Conservation (phyloP, 768 basidiomycete species). For the Boletus vinaceobasis region DNA sequence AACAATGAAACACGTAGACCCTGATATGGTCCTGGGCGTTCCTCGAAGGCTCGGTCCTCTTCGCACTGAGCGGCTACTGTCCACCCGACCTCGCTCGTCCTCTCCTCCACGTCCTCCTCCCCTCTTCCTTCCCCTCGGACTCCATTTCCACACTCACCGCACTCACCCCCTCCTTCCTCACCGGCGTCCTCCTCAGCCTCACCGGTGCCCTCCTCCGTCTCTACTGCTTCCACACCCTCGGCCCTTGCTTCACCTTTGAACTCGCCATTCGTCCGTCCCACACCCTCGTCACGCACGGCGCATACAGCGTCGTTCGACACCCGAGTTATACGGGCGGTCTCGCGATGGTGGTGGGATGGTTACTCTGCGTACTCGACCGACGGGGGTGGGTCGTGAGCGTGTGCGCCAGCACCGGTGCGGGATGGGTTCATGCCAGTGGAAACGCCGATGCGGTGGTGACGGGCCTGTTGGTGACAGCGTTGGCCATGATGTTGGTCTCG, state of each 20-base stretch:
- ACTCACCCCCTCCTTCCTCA: constrained; percentile 10
- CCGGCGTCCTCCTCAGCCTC: constrained; percentile 4
- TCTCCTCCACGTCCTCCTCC: not conserved
- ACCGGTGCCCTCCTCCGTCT: constrained; percentile 13
- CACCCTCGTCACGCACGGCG: constrained; percentile 25
- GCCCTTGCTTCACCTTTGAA: constrained; percentile 26
- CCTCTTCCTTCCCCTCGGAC: not conserved
- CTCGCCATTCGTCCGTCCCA: constrained; percentile 20
- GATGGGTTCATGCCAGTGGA: not conserved
- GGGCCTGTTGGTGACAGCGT: not conserved
- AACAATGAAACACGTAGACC: not conserved
- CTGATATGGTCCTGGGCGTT: not conserved
- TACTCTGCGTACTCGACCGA: constrained; percentile 6
- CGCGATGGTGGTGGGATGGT: not conserved
- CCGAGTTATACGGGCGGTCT: constrained; percentile 23
- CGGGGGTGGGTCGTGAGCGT: not conserved
- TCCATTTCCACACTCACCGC: constrained; percentile 4
- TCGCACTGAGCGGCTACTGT: not conserved
- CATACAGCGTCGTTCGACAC: constrained; percentile 30
- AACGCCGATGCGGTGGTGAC: not conserved
- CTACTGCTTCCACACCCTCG: constrained; percentile 20
- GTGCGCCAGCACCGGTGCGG: not conserved
- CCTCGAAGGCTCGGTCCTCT: constrained; percentile 5
- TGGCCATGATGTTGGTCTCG: not conserved
- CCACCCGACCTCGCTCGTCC: not conserved